phyloP scores from a whole-genome alignment of 148 eudicot species.

The Bassia scoparia region DNA sequence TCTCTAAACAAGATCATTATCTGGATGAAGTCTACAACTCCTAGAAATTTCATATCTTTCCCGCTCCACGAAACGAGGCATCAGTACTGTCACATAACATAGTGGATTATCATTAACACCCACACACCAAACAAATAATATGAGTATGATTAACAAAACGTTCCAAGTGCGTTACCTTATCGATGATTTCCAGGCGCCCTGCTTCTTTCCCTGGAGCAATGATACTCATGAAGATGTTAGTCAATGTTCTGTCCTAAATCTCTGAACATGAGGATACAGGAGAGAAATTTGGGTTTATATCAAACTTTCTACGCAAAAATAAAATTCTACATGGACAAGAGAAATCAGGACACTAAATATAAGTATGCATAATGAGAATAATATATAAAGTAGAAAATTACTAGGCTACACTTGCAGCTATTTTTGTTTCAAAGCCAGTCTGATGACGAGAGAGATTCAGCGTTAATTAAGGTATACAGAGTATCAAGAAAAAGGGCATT shows the following conservation, averaged over 20 bases:
- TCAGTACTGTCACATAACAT: constrained; percentile 55
- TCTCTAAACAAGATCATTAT: constrained; percentile 79
- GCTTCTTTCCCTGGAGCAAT: constrained; percentile 88
- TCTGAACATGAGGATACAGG: constrained; percentile 28
- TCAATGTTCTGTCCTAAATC: constrained; percentile 32
- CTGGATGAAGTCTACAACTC: constrained; percentile 74
- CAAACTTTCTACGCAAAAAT: too few relatives aligned
- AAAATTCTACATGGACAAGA: too few relatives aligned
- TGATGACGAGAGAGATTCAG: too few relatives aligned
- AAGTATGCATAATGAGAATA: too few relatives aligned
- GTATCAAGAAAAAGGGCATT: too few relatives aligned
- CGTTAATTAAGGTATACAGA: too few relatives aligned
- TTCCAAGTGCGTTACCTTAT: constrained; percentile 46
- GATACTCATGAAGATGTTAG: constrained; percentile 46
- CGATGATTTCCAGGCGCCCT: constrained; percentile 63
- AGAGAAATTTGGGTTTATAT: neutral
- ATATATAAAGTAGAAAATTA: too few relatives aligned
- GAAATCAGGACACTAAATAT: too few relatives aligned
- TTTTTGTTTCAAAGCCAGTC: too few relatives aligned
- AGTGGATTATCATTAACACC: neutral
- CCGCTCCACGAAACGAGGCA: constrained; percentile 83
- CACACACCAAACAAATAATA: constrained; percentile 10
- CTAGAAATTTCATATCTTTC: constrained; percentile 61
- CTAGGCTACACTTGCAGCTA: too few relatives aligned
- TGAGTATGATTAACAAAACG: neutral